A percentile compares a stretch with the other conserved stretches of the same genome.
Conservation (phyloP, 192 early-diverging fungal genomes). For the Coemansia sp. region DNA sequence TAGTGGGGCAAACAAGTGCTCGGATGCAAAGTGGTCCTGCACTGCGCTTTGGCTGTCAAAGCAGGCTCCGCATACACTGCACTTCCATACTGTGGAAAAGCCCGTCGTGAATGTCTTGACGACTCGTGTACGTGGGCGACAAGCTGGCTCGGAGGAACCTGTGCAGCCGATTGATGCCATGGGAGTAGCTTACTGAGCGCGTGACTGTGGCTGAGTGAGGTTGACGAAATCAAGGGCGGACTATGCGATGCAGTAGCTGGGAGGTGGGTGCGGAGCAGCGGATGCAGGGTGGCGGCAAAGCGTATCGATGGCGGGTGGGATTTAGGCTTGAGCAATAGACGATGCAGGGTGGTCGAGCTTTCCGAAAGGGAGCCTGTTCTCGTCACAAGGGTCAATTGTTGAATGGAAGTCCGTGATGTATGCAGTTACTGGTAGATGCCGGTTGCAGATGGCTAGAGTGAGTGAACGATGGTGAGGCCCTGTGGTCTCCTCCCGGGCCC, state of each 20-base stretch:
- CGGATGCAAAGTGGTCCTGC: constrained; percentile 50
- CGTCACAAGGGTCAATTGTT: neutral
- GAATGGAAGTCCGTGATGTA: neutral
- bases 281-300: neutral
- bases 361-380: neutral
- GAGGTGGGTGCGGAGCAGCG: neutral
- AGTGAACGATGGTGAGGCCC: neutral
- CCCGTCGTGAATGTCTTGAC: constrained; percentile 4
- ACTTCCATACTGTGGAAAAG: constrained; percentile 43
- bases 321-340: neutral
- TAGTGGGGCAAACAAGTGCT: constrained; percentile 52
- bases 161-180: neutral
- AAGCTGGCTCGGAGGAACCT: neutral
- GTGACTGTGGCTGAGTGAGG: neutral
- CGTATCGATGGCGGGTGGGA: neutral
- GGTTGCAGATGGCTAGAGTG: neutral
- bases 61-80: constrained; percentile 48
- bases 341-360: neutral
- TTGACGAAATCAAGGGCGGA: neutral
- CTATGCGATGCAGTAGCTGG: neutral
- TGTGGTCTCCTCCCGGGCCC: neutral
- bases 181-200: neutral
- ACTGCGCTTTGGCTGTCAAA: constrained; percentile 43
- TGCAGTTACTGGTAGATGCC: neutral
- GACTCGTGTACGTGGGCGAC: neutral